Evolutionary conservation across 306 rosid genomes (phyloP).

Genomic region (Cucumis hystrix): DNA sequence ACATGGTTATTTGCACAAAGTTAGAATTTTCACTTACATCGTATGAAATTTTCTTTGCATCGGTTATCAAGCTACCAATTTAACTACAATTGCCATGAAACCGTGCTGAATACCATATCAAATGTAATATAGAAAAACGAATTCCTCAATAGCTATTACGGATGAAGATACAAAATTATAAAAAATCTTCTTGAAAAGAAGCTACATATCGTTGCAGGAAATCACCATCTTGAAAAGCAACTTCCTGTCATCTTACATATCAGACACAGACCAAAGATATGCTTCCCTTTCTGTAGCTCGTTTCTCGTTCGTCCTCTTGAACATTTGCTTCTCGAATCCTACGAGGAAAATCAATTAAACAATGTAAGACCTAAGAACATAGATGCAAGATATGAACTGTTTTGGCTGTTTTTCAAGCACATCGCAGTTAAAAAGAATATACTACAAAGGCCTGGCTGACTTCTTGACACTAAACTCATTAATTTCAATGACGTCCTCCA

Average conservation of each 20-base stretch:
- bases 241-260: constrained; percentile 37
- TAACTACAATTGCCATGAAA: no score
- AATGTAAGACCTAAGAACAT: not conserved
- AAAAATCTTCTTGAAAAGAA: not conserved
- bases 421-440: not conserved
- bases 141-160: not conserved
- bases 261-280: constrained; percentile 84
- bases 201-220: not conserved
- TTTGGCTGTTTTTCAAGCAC: not conserved
- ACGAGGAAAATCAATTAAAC: not conserved
- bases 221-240: not conserved
- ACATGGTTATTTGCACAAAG: no score
- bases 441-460: not conserved
- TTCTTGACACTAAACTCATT: not conserved
- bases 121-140: not conserved
- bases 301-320: constrained; percentile 62
- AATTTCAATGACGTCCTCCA: not conserved
- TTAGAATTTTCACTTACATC: no score
- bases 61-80: no score
- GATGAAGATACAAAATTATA: not conserved
- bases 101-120: not conserved
- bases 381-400: not conserved
- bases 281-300: constrained; percentile 76
- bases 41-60: no score
- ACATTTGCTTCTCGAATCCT: constrained; percentile 65